These are phyloP conservation scores for Blastobotrys parvus DNA, from an alignment of 805 yeast species.

Conservation along the genomic window DNA sequence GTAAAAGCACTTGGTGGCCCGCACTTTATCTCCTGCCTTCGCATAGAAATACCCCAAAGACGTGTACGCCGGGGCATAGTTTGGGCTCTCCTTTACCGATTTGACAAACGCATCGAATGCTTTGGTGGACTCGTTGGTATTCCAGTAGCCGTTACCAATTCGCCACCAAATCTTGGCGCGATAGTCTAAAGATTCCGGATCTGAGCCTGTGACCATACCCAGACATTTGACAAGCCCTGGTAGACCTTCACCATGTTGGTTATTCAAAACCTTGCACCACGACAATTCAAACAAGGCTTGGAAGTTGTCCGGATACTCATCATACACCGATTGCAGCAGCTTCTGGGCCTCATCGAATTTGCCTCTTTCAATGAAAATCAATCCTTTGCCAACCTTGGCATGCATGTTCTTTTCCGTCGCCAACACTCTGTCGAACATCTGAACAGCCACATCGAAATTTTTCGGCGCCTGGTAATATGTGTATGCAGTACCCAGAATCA, in stretches of 20 bases:
- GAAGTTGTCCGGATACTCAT: conserved; percentile 41
- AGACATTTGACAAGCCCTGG: conserved; percentile 39
- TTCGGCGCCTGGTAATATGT: conserved; percentile 88
- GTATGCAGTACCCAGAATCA: conserved; percentile 65
- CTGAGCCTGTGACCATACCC: conserved; percentile 39
- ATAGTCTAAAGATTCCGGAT: conserved; percentile 42
- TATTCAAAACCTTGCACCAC: conserved; percentile 65
- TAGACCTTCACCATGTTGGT: conserved; percentile 45
- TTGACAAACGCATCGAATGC: conserved; percentile 50
- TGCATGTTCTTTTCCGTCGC: conserved; percentile 38
- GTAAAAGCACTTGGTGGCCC: conserved; percentile 80
- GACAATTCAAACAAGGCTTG: conserved; percentile 62
- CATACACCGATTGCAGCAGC: conserved; percentile 44
- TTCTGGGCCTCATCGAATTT: conserved; percentile 46
- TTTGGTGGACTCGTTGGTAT: conserved; percentile 24
- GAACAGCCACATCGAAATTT: conserved; percentile 66
- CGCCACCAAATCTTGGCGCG: conserved; percentile 65
- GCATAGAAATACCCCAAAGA: conserved; percentile 70
- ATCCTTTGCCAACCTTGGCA: conserved; percentile 76
- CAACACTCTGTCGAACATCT: conserved; percentile 58
- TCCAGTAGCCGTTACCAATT: conserved; percentile 55
- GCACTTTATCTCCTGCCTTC: conserved; percentile 44
- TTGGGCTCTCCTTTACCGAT: conserved; percentile 55
- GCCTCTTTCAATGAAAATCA: conserved; percentile 61
- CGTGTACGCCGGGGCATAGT: conserved; percentile 72